A percentile compares a stretch with the other conserved stretches of the same genome.
These are phyloP conservation scores for Penicillium malachiteum DNA, from an alignment of 495 filamentous ascomycete genomes.

Conservation along the genomic window DNA sequence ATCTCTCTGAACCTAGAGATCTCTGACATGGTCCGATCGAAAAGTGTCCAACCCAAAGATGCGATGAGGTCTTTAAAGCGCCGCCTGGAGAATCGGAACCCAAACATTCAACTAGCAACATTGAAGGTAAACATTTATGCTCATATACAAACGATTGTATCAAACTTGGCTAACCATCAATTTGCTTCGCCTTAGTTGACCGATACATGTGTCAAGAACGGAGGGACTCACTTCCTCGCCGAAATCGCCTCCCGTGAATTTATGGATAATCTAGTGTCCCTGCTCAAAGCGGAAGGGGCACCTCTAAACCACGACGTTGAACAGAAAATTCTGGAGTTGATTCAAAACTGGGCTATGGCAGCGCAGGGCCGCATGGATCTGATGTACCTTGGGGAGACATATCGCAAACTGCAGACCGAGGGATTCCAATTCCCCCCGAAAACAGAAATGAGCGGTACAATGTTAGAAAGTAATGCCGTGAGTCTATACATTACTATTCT, in stretches of 20 bases:
- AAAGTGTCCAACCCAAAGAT: conserved; percentile 94
- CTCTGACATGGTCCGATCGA: conserved; percentile 92
- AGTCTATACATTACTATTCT: conserved; percentile 23
- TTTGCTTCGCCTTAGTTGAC: conserved; percentile 59
- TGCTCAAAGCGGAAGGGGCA: conserved; percentile 76
- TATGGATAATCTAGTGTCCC: conserved; percentile 92
- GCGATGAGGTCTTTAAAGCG: conserved; percentile 95
- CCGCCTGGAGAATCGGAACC: conserved; percentile 93
- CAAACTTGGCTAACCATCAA: not conserved
- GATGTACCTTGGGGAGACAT: conserved; percentile 83
- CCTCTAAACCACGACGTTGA: conserved; percentile 82
- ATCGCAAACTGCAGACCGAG: conserved; percentile 75
- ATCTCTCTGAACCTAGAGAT: conserved; percentile 97
- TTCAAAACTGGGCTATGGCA: conserved; percentile 90
- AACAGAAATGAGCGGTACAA: conserved; percentile 82
- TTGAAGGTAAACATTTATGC: conserved; percentile 60
- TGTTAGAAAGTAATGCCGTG: conserved; percentile 96
- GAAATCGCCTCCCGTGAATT: conserved; percentile 97
- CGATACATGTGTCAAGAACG: conserved; percentile 98
- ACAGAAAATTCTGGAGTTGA: conserved; percentile 84
- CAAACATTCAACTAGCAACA: conserved; percentile 90
- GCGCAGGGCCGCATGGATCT: conserved; percentile 83
- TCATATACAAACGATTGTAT: conserved; percentile 10
- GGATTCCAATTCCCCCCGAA: conserved; percentile 88
- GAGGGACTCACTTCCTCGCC: conserved; percentile 89